phyloP scores from a whole-genome alignment of 176 grass and related monocot species.

The Areca catechu region DNA sequence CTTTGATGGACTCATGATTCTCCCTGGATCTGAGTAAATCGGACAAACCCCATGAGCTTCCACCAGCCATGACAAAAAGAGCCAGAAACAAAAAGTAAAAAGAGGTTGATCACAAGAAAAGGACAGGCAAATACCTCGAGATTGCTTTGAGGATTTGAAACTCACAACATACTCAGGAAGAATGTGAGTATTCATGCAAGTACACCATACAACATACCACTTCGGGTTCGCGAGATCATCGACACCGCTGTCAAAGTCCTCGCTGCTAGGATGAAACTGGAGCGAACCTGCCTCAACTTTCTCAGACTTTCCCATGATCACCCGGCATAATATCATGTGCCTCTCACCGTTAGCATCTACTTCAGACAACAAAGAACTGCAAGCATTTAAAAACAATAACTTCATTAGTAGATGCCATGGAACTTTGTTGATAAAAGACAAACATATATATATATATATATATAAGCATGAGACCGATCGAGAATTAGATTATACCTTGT shows the following conservation, averaged over 20 bases:
- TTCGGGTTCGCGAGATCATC: constrained; percentile 45
- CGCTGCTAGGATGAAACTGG: constrained; percentile 50
- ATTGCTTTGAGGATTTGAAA: constrained; percentile 45
- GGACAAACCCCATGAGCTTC: not conserved
- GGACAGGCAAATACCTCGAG: constrained; percentile 1
- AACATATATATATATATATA: too few relatives aligned
- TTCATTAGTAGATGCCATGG: too few relatives aligned
- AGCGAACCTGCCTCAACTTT: constrained; percentile 31
- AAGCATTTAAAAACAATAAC: not conserved
- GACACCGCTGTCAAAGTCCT: constrained; percentile 52
- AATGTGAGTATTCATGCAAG: constrained; percentile 67
- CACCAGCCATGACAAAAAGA: not conserved
- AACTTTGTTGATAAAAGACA: too few relatives aligned
- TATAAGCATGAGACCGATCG: too few relatives aligned
- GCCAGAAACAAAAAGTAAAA: not conserved
- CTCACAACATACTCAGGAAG: constrained; percentile 73
- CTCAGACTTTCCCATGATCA: constrained; percentile 62
- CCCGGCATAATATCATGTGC: constrained; percentile 74
- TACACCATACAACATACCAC: constrained; percentile 81
- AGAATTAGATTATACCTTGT: constrained; percentile 31
- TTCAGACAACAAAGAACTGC: constrained; percentile 48
- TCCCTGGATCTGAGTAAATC: constrained; percentile 24
- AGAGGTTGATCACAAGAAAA: not conserved
- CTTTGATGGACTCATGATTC: constrained; percentile 7
- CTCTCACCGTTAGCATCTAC: constrained; percentile 45